Conservation (phyloP, 208 protist genomes). For the Acanthamoeba quina region DNA sequence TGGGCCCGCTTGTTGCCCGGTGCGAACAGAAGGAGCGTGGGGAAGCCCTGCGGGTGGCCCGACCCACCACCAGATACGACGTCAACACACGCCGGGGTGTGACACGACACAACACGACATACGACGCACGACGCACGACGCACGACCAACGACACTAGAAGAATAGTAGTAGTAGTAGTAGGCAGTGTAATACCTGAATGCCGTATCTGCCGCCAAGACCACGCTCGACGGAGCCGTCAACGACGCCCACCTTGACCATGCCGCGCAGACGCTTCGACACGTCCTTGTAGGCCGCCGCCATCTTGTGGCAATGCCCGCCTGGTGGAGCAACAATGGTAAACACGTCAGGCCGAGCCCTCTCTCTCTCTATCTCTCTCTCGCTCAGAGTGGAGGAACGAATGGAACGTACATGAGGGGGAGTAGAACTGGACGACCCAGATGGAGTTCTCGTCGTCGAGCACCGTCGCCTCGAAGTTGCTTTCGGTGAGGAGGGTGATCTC, state of each 20-base stretch:
- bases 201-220: not conserved
- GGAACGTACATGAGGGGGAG: constrained; percentile 24
- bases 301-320: constrained; percentile 66
- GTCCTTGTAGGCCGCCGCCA: constrained; percentile 43
- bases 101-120: not conserved
- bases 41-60: constrained; percentile 4
- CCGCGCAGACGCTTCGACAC: constrained; percentile 47
- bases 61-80: too few relatives aligned
- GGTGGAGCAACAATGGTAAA: too few relatives aligned
- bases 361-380: too few relatives aligned
- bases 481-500: constrained; percentile 57
- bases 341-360: too few relatives aligned
- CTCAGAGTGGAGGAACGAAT: not conserved
- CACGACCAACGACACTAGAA: too few relatives aligned
- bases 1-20: constrained; percentile 27
- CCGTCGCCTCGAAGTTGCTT: constrained; percentile 28
- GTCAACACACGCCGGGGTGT: too few relatives aligned
- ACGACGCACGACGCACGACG: too few relatives aligned
- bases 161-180: too few relatives aligned
- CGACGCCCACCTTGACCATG: constrained; percentile 67
- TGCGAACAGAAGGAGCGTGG: constrained; percentile 20
- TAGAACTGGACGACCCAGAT: constrained; percentile 72
- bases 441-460: constrained; percentile 23
- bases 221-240: constrained; percentile 42
- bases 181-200: not conserved